phyloP scores from a whole-genome alignment of 2,329 filamentous ascomycete genomes.

The Aspergillus sp. region DNA sequence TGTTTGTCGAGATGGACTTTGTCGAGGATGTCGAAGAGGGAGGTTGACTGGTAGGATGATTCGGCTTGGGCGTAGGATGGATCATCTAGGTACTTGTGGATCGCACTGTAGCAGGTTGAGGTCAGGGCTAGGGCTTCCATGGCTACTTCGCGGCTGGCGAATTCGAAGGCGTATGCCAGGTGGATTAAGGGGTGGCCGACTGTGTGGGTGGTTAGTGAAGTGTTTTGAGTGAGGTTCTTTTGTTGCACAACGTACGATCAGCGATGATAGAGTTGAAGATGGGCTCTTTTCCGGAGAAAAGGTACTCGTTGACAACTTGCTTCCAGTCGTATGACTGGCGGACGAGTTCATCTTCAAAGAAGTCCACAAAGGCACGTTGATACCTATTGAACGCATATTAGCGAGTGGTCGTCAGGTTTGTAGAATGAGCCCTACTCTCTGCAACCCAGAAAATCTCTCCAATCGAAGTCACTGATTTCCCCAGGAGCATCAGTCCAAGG shows the following conservation, averaged over 20 bases:
- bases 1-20: constrained; percentile 68
- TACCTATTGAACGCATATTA: constrained; percentile 53
- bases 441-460: constrained; percentile 81
- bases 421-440: constrained; percentile 52
- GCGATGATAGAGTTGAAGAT: constrained; percentile 78
- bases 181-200: constrained; percentile 94
- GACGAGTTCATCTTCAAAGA: constrained; percentile 89
- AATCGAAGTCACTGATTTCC: constrained; percentile 81
- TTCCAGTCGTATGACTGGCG: constrained; percentile 81
- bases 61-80: constrained; percentile 65
- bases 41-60: constrained; percentile 60
- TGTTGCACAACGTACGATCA: constrained; percentile 62
- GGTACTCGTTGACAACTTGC: constrained; percentile 70
- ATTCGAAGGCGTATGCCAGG: constrained; percentile 88
- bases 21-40: constrained; percentile 70
- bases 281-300: constrained; percentile 69
- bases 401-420: too few relatives aligned
- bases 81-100: constrained; percentile 69
- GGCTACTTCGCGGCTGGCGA: constrained; percentile 79
- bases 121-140: constrained; percentile 83
- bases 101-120: constrained; percentile 58
- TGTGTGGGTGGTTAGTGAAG: constrained; percentile 35
- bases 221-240: not conserved
- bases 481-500: constrained; percentile 81
- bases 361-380: constrained; percentile 89